Conservation (phyloP, 2,329 filamentous ascomycete species). For the Fusarium nisikadoi region DNA sequence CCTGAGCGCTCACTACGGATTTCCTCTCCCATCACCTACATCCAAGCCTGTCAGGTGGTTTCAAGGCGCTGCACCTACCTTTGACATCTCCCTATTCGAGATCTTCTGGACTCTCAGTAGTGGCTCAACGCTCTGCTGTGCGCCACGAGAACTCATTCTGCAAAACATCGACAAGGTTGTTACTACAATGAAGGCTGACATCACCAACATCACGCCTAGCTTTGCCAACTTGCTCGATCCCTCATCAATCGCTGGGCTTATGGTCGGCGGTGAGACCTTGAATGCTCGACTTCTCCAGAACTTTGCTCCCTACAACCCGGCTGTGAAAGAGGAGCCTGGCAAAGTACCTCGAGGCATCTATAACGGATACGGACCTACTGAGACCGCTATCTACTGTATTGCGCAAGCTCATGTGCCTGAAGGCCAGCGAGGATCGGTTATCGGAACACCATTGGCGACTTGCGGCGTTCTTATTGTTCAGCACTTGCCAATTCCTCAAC, state of each 20-base stretch:
- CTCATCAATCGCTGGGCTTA: neutral
- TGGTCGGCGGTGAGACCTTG: constrained; percentile 30
- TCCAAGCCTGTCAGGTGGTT: constrained; percentile 15
- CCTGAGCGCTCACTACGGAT: constrained; percentile 7
- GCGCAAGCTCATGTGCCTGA: constrained; percentile 7
- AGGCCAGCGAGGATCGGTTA: constrained; percentile 5
- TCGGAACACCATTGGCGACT: neutral
- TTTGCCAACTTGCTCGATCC: constrained; percentile 21
- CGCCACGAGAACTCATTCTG: neutral
- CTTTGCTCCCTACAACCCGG: neutral
- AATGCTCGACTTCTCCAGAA: constrained; percentile 8
- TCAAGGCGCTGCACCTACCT: constrained; percentile 17
- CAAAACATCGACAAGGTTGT: constrained; percentile 22
- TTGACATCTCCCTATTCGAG: constrained; percentile 26
- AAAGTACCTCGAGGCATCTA: constrained; percentile 1
- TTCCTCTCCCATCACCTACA: neutral
- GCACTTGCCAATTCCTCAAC: fast-evolving
- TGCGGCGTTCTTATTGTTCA: neutral
- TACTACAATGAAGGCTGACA: neutral
- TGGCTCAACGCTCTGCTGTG: constrained; percentile 21
- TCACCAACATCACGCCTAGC: constrained; percentile 22
- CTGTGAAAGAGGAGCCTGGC: fast-evolving
- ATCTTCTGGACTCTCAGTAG: constrained; percentile 21
- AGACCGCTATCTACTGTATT: constrained; percentile 22
- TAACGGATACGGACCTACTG: constrained; percentile 19